Base-by-base conservation (phyloP, 2,329 filamentous ascomycete genomes). In the Colletotrichum sp. region DNA sequence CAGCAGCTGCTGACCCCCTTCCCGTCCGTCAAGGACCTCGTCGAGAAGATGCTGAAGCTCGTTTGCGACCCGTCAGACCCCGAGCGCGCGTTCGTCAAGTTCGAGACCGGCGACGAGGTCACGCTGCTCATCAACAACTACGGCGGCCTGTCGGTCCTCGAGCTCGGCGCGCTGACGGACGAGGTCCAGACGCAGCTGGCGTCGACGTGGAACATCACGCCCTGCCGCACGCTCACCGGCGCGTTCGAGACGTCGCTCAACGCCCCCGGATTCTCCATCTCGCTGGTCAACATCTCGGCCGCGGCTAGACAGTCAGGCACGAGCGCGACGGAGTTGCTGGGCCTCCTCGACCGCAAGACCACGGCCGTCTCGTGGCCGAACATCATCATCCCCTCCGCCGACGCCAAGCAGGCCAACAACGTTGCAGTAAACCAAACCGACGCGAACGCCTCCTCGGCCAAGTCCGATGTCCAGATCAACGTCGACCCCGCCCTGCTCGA, bases 41-140 rank as follows among this genome's bases (percentile, higher is more conserved):
- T 86, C 10, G 85, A 86, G 75, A 87, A 84, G 15, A 91, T 91
- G 86, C 81, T 92, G 15, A 84, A 84, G 68, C 86, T 90, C 71
- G 86, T 90, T 77, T 85, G 91, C 21, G 87, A 91, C 69, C 83
- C 83, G 4, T 83, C 83, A 13, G 91, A 92, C 78, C 81, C 87
- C 71, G 90, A 92, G 76, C 86, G 90, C 10, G 88, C 84, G 12
- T 92, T 91, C 79, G 82, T 91, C 16, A 80, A 86, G 1, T 85
- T 91, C 67, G 83, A 80, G 52, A 64, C 78, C 18, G 77, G 80
- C 3, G 88, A 91, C 68, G 85, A 88, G 21, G 86, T 87, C 0
- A 86, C 90, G 0, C 80, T 92, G n/a, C 78, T 91, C 30, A 83
- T 92, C 60, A 92, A 92, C 80, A 92, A 92, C 77, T 86, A 91